A percentile compares a stretch with the other conserved stretches of the same genome.
Conservation (phyloP, 2,329 filamentous ascomycete species). For the Botryotinia globosa region DNA sequence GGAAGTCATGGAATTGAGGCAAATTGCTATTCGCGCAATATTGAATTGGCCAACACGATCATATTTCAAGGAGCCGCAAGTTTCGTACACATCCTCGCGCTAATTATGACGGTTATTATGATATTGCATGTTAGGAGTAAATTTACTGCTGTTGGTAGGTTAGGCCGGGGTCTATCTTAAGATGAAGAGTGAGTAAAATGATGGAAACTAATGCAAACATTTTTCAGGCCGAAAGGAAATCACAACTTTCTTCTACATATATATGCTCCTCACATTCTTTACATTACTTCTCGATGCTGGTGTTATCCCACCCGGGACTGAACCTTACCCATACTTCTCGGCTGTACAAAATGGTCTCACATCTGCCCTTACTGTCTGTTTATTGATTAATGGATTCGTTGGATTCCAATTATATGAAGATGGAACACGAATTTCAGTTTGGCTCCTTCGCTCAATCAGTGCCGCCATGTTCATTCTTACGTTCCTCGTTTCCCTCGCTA, state of each 20-base stretch:
- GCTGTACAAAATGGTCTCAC: slow-evolving; percentile 80
- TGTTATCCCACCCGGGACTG: slow-evolving; percentile 79
- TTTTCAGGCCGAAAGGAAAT: slow-evolving; percentile 60
- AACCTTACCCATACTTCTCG: slow-evolving; percentile 85
- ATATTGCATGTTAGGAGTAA: slow-evolving; percentile 95
- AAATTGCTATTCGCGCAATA: slow-evolving; percentile 88
- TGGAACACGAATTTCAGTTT: slow-evolving; percentile 87
- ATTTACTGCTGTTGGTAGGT: slow-evolving; percentile 92
- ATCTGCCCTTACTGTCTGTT: slow-evolving; percentile 81
- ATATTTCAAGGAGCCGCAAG: slow-evolving; percentile 93
- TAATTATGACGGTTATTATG: slow-evolving; percentile 95
- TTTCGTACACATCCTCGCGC: slow-evolving; percentile 85
- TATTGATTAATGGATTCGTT: slow-evolving; percentile 96
- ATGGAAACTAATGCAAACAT: slow-evolving; percentile 25
- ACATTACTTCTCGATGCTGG: slow-evolving; percentile 91
- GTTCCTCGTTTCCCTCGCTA: slow-evolving; percentile 83
- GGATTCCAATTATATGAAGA: slow-evolving; percentile 98
- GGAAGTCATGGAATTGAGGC: slow-evolving; percentile 77
- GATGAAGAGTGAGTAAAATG: slow-evolving; percentile 4
- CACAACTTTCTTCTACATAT: slow-evolving; percentile 94
- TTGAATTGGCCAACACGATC: slow-evolving; percentile 96
- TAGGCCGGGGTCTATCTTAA: neutral
- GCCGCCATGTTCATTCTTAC: slow-evolving; percentile 79
- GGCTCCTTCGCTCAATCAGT: slow-evolving; percentile 81
- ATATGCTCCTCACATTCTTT: slow-evolving; percentile 83